These are phyloP conservation scores for Geotrichum reessii DNA, from an alignment of 1,139 yeast species.

Conservation along the genomic window DNA sequence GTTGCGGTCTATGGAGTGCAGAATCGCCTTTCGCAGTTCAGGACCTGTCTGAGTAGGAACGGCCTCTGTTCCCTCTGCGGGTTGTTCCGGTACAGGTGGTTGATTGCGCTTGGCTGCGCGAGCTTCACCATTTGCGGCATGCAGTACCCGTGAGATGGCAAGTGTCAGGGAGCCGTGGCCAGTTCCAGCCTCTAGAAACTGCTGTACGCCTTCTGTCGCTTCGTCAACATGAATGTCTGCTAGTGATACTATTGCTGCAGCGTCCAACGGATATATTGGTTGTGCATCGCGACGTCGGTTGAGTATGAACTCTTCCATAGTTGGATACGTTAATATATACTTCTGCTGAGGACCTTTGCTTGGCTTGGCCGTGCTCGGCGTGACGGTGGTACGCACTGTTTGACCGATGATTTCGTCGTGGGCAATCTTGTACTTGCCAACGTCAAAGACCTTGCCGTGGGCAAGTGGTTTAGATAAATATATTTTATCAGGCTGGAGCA, in stretches of 20 bases:
- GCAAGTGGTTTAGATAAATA: conserved; percentile 15
- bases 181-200: conserved; percentile 47
- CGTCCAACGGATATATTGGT: conserved; percentile 47
- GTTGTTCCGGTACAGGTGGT: not conserved
- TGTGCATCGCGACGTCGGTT: conserved; percentile 42
- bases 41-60: conserved; percentile 8
- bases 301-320: conserved; percentile 43
- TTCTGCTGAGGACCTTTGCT: conserved; percentile 15
- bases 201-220: conserved; percentile 22
- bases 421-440: conserved; percentile 8
- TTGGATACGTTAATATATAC: conserved; percentile 37
- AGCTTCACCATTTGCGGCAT: conserved; percentile 40
- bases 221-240: conserved; percentile 43
- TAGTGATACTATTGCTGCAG: conserved; percentile 42
- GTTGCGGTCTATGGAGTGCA: conserved; percentile 43
- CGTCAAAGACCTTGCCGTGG: conserved; percentile 10
- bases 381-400: conserved; percentile 14
- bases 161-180: conserved; percentile 48
- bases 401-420: conserved; percentile 16
- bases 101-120: conserved; percentile 11
- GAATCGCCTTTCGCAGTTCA: conserved; percentile 38
- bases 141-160: conserved; percentile 41
- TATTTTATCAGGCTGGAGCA: conserved; percentile 17
- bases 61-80: not conserved
- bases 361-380: conserved; percentile 2